phyloP scores from a whole-genome alignment of 163 green algal genomes.

The Coccomyxa subellipsoidea region DNA sequence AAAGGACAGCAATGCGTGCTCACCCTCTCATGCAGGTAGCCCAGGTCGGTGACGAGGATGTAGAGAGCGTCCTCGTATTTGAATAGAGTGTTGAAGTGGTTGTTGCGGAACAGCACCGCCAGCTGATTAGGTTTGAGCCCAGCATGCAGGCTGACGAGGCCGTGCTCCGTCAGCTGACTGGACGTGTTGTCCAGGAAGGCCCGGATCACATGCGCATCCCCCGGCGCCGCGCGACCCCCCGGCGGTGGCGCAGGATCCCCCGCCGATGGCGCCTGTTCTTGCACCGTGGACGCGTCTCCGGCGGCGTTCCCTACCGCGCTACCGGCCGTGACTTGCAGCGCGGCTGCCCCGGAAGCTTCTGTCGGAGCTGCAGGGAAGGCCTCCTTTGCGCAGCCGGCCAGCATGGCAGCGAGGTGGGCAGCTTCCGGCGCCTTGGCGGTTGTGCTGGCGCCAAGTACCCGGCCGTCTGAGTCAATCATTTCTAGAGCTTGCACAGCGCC shows the following conservation, averaged over 20 bases:
- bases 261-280: too few relatives aligned
- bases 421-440: too few relatives aligned
- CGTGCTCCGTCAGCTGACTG: slow-evolving; percentile 76
- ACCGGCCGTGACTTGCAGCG: too few relatives aligned
- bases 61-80: slow-evolving; percentile 53
- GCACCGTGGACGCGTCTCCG: background rate
- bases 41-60: slow-evolving; percentile 82
- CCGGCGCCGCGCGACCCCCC: background rate
- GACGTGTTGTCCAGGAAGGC: slow-evolving; percentile 67
- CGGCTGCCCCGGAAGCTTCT: background rate
- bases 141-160: slow-evolving; percentile 54
- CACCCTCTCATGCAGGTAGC: slow-evolving; percentile 62
- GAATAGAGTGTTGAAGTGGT: slow-evolving; percentile 92
- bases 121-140: slow-evolving; percentile 48
- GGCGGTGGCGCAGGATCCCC: too few relatives aligned
- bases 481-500: background rate
- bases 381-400: too few relatives aligned
- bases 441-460: too few relatives aligned
- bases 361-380: too few relatives aligned
- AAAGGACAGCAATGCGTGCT: background rate
- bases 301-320: too few relatives aligned
- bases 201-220: slow-evolving; percentile 28
- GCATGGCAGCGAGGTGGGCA: too few relatives aligned
- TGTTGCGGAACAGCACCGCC: slow-evolving; percentile 83
- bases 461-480: too few relatives aligned